A percentile compares a stretch with the other conserved stretches of the same genome.
phyloP scores from a whole-genome alignment of 2,329 filamentous ascomycete genomes.

The Aspergillus aculeatus region DNA sequence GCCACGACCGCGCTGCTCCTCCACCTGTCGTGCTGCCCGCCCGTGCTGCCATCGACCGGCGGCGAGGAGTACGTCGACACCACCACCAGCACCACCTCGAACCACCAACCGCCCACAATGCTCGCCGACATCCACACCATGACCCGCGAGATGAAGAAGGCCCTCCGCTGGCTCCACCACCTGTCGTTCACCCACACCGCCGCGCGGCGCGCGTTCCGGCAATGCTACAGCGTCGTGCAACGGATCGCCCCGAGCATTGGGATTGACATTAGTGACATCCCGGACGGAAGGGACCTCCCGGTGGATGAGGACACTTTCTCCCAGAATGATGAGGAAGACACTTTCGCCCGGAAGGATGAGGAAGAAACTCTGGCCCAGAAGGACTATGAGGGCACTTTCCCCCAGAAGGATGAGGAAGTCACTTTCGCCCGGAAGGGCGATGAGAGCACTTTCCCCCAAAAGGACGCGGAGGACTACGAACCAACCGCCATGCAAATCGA shows the following conservation, averaged over 20 bases:
- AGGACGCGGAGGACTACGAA: not conserved
- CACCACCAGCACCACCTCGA: constrained; percentile 16
- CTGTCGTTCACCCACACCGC: constrained; percentile 32
- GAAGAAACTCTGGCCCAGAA: no score
- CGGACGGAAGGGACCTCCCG: constrained; percentile 14
- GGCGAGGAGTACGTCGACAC: not conserved
- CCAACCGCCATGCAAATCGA: no score
- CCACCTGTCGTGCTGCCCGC: constrained; percentile 29
- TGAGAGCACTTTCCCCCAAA: no score
- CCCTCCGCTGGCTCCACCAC: constrained; percentile 38
- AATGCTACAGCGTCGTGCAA: constrained; percentile 34
- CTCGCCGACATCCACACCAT: constrained; percentile 24
- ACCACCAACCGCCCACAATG: not conserved
- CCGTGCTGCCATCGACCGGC: not conserved
- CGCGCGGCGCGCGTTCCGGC: constrained; percentile 35
- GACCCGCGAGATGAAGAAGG: constrained; percentile 35
- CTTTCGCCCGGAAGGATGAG: no score
- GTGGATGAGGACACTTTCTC: not conserved
- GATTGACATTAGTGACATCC: constrained; percentile 32
- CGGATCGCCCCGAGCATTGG: constrained; percentile 33
- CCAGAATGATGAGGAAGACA: not conserved
- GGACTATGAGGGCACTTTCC: not conserved
- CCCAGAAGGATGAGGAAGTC: not conserved
- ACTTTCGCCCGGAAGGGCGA: not conserved
- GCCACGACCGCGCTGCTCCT: constrained; percentile 43